A percentile compares a stretch with the other conserved stretches of the same genome.
phyloP scores from a whole-genome alignment of 305 asterid species.

The Striga hermonthica region DNA sequence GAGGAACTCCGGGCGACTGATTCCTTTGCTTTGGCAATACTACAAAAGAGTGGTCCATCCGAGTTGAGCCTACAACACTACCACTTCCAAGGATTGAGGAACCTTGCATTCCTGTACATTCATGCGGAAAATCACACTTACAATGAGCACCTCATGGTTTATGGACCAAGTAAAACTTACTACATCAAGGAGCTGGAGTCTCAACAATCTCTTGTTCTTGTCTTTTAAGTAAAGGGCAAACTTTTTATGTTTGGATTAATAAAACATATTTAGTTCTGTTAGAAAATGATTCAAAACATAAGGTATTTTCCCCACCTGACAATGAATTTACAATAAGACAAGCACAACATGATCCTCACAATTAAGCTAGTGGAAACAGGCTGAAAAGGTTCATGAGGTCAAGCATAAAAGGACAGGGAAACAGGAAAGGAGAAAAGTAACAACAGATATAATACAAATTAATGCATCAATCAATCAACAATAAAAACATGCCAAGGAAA shows the following conservation, averaged over 20 bases:
- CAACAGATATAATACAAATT: too few relatives aligned
- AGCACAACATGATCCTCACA: not conserved
- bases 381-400: not conserved
- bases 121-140: too few relatives aligned
- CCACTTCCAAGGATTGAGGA: slow-evolving; percentile 58
- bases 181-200: slow-evolving; percentile 9
- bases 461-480: not conserved
- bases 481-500: slow-evolving; percentile 23
- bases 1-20: slow-evolving; percentile 61
- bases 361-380: slow-evolving; percentile 10
- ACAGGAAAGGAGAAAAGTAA: not conserved
- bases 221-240: not conserved
- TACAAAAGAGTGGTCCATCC: slow-evolving; percentile 88
- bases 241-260: not conserved
- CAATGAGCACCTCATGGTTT: too few relatives aligned
- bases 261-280: too few relatives aligned
- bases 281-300: too few relatives aligned
- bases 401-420: not conserved
- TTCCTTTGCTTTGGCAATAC: slow-evolving; percentile 84
- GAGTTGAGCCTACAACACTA: slow-evolving; percentile 61
- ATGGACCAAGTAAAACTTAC: too few relatives aligned
- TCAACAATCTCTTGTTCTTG: slow-evolving; percentile 1
- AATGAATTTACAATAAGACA: not conserved
- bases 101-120: slow-evolving; percentile 73
- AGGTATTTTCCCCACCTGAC: too few relatives aligned